Percentiles rank a stretch among this genome's conserved stretches.
These are phyloP conservation scores for Rosa lucieae DNA, from an alignment of 306 rosid species.

Conservation along the genomic window DNA sequence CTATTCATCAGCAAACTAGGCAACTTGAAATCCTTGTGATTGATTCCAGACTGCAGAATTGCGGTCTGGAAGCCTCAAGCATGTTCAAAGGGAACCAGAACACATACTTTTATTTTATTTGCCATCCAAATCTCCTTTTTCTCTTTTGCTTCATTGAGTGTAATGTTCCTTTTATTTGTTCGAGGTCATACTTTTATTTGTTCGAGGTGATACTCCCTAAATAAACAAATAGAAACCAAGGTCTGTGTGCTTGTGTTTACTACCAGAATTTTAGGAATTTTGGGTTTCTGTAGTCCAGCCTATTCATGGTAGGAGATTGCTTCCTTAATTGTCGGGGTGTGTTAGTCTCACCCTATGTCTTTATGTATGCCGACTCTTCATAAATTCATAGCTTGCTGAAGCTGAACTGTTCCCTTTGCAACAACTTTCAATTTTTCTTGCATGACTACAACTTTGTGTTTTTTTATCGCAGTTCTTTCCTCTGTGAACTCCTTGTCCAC, in stretches of 20 bases:
- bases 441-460: background rate
- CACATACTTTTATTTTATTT: background rate
- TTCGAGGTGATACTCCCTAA: background rate
- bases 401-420: background rate
- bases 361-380: too few species aligned
- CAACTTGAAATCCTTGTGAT: constrained; percentile 10
- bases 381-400: background rate
- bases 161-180: background rate
- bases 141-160: background rate
- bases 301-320: too few species aligned
- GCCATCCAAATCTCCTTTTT: background rate
- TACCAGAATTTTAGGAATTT: too few species aligned
- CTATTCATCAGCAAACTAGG: background rate
- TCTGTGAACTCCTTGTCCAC: background rate
- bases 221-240: background rate
- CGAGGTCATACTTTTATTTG: background rate
- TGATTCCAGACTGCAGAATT: constrained; percentile 5
- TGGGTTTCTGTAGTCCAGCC: too few species aligned
- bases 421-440: background rate
- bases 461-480: background rate
- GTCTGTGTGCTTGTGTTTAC: too few species aligned
- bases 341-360: too few species aligned
- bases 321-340: too few species aligned
- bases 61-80: background rate
- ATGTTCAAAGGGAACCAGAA: background rate